phyloP scores from a whole-genome alignment of 108 stramenopile genomes.

The Nannochloropsis gaditana region DNA sequence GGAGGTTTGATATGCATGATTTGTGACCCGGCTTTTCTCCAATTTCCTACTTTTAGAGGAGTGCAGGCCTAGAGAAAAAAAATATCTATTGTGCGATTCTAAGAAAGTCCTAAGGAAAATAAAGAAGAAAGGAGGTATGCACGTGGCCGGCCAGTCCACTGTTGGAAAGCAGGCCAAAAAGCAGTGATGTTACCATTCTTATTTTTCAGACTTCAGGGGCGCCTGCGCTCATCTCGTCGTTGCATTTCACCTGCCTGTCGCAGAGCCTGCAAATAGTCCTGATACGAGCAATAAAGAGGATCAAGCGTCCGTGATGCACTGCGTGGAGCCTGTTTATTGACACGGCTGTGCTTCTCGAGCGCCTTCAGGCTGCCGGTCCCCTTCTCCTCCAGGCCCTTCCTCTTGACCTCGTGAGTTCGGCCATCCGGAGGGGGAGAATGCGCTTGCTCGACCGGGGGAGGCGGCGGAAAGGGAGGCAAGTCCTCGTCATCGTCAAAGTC shows the following conservation, averaged over 20 bases:
- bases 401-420: too few relatives aligned
- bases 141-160: not conserved
- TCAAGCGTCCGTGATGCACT: not conserved
- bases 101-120: not conserved
- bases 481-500: slow-evolving; percentile 2
- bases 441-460: not conserved
- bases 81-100: too few relatives aligned
- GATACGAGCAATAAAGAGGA: not conserved
- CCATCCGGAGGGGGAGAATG: not conserved
- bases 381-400: too few relatives aligned
- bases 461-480: not conserved
- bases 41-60: too few relatives aligned
- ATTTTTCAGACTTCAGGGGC: not conserved
- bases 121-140: not conserved
- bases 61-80: too few relatives aligned
- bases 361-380: too few relatives aligned
- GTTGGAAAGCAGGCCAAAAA: not conserved
- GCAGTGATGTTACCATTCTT: not conserved
- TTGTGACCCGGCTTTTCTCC: too few relatives aligned
- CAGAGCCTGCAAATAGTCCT: slow-evolving; percentile 2
- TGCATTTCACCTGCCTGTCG: not conserved
- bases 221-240: not conserved
- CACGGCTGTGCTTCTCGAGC: not conserved
- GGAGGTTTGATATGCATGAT: too few relatives aligned
- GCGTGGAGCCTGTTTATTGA: not conserved